These are phyloP conservation scores for Lolium multiflorum DNA, from an alignment of 176 grass and related monocot genomes.

Conservation along the genomic window DNA sequence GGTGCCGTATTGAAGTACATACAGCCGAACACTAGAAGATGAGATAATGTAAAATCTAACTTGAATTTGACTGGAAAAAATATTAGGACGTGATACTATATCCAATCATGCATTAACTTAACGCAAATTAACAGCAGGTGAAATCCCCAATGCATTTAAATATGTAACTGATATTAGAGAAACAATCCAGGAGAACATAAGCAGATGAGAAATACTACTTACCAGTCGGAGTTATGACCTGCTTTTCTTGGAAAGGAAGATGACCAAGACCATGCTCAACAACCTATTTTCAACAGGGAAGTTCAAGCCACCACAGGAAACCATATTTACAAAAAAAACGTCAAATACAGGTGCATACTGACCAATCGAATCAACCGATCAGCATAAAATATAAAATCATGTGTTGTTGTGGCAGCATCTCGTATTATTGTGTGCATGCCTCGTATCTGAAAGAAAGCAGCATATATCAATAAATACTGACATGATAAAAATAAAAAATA, in stretches of 20 bases:
- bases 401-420: conserved; percentile 88
- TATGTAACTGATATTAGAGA: neutral
- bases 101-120: neutral
- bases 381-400: conserved; percentile 93
- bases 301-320: conserved; percentile 46
- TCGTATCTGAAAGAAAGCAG: conserved; percentile 64
- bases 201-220: conserved; percentile 34
- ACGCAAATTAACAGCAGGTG: neutral
- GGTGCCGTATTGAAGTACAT: neutral
- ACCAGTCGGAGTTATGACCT: conserved; percentile 94
- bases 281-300: conserved; percentile 73
- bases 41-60: conserved; percentile 4
- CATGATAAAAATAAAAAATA: neutral
- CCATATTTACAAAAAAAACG: conserved; percentile 31
- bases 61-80: conserved; percentile 8
- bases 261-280: conserved; percentile 92
- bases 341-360: conserved; percentile 50
- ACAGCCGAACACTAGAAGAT: neutral
- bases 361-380: conserved; percentile 91
- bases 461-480: conserved; percentile 17
- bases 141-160: conserved; percentile 8
- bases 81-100: neutral
- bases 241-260: conserved; percentile 86
- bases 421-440: conserved; percentile 99
- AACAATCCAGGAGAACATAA: conserved; percentile 6